Evolutionary conservation across 768 basidiomycete species (phyloP).

Genomic region (Harrya chromipes): DNA sequence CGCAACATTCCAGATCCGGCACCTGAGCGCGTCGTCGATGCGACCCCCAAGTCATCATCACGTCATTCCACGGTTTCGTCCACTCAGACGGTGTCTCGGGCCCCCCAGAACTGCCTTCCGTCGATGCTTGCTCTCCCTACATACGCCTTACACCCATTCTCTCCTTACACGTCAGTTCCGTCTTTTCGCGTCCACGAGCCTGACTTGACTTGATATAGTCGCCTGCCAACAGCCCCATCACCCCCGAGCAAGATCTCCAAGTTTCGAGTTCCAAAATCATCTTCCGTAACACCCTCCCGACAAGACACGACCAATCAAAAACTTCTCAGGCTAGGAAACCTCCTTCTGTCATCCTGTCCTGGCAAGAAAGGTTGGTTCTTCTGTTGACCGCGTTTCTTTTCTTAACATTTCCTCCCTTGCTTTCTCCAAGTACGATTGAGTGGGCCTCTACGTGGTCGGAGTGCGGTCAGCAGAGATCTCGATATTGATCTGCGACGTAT

Average conservation of each 20-base stretch:
- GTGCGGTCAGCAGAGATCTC: slow-evolving; percentile 80
- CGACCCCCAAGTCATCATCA: neutral
- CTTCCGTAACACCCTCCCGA: slow-evolving; percentile 4
- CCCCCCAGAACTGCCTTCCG: slow-evolving; percentile 4
- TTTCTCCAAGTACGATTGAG: slow-evolving; percentile 55
- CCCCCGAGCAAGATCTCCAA: slow-evolving; percentile 15
- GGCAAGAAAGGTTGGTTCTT: slow-evolving; percentile 77
- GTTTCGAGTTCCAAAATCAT: slow-evolving; percentile 7
- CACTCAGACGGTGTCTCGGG: slow-evolving; percentile 1
- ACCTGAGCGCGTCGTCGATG: neutral
- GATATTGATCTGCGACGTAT: slow-evolving; percentile 74
- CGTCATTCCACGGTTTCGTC: neutral
- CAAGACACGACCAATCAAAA: slow-evolving; percentile 11
- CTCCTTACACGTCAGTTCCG: slow-evolving; percentile 11
- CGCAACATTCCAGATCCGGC: neutral
- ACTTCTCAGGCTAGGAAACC: slow-evolving; percentile 64
- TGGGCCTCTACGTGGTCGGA: slow-evolving; percentile 75
- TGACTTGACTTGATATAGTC: slow-evolving; percentile 11
- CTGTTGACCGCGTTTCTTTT: neutral
- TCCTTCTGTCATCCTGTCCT: slow-evolving; percentile 87
- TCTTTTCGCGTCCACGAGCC: neutral
- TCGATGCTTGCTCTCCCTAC: slow-evolving; percentile 10
- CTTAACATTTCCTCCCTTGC: neutral
- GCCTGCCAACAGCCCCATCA: slow-evolving; percentile 16
- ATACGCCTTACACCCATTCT: slow-evolving; percentile 19